phyloP scores from a whole-genome alignment of 2,329 filamentous ascomycete species.

The Aureobasidium uvarum region DNA sequence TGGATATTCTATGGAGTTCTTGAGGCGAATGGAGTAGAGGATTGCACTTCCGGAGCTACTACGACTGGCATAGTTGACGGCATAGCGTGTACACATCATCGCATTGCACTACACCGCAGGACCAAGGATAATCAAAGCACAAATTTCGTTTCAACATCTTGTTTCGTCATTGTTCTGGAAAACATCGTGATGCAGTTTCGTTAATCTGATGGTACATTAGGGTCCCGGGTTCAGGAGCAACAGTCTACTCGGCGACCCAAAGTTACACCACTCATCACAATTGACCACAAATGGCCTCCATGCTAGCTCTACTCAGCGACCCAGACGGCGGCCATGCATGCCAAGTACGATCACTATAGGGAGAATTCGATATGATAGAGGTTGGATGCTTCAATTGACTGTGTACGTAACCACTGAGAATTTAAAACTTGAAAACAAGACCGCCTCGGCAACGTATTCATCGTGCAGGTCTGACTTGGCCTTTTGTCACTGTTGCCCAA shows the following conservation, averaged over 20 bases:
- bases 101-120: not conserved
- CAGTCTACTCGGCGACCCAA: not conserved
- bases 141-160: not conserved
- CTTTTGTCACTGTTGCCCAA: too few relatives aligned
- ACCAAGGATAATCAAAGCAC: not conserved
- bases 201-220: not conserved
- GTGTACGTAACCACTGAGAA: too few relatives aligned
- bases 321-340: not conserved
- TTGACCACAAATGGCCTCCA: too few relatives aligned
- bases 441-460: too few relatives aligned
- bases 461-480: too few relatives aligned
- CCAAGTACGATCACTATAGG: too few relatives aligned
- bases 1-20: conserved; percentile 1
- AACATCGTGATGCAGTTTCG: conserved; percentile 7
- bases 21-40: conserved; percentile 3
- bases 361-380: too few relatives aligned
- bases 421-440: too few relatives aligned
- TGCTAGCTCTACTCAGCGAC: not conserved
- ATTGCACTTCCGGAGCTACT: not conserved
- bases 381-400: too few relatives aligned
- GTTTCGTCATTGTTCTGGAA: not conserved
- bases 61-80: not conserved
- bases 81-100: not conserved
- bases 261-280: too few relatives aligned
- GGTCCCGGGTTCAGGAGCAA: not conserved